These are phyloP conservation scores for Euphrasia confusa DNA, from an alignment of 257 asterid genomes.

Conservation along the genomic window DNA sequence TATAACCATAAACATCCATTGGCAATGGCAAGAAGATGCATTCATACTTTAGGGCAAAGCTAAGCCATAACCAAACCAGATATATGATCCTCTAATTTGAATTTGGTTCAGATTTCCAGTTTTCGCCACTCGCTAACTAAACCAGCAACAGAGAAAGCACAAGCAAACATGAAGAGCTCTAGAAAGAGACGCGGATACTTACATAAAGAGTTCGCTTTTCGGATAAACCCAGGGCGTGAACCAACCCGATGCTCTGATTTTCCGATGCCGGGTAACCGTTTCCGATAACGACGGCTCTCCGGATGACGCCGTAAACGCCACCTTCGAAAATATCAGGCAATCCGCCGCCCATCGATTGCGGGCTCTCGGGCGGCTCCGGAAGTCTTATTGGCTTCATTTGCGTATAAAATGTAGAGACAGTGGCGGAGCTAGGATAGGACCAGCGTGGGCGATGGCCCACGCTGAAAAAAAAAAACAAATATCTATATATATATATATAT, in stretches of 20 bases:
- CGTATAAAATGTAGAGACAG: not conserved
- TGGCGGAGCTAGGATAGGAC: no score
- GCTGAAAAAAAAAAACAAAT: no score
- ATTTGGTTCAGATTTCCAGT: not conserved
- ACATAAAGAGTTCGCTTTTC: slow-evolving; percentile 70
- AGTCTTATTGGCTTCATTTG: slow-evolving; percentile 89
- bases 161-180: not conserved
- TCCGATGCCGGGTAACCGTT: slow-evolving; percentile 91
- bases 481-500: no score
- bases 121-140: slow-evolving; percentile 7
- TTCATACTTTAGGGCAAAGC: slow-evolving; percentile 13
- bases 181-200: slow-evolving; percentile 17
- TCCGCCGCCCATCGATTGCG: slow-evolving; percentile 55
- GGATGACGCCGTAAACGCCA: slow-evolving; percentile 66
- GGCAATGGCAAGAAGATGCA: slow-evolving; percentile 14
- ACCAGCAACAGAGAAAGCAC: not conserved
- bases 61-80: slow-evolving; percentile 2
- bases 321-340: slow-evolving; percentile 82
- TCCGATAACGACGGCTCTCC: slow-evolving; percentile 88
- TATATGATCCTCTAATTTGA: not conserved
- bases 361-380: slow-evolving; percentile 91
- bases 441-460: no score
- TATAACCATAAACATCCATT: no score
- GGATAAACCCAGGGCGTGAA: slow-evolving; percentile 84
- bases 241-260: slow-evolving; percentile 87